Evolutionary conservation across 1,284 basidiomycete genomes (phyloP).

Genomic region (Boletus sp.): DNA sequence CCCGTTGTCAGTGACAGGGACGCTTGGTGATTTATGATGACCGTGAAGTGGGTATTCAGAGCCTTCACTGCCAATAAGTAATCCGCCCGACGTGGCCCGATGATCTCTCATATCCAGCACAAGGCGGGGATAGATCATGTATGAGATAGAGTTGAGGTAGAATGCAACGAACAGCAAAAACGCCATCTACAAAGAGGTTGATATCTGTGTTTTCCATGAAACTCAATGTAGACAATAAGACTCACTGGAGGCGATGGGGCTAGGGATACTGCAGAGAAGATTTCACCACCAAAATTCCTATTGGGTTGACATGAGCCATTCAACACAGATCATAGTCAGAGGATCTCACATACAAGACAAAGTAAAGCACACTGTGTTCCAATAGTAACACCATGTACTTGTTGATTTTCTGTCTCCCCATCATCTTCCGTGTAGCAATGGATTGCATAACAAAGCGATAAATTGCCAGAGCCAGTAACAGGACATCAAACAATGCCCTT

Average conservation of each 20-base stretch:
- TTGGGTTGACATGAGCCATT: background rate
- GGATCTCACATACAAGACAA: slow-evolving; percentile 14
- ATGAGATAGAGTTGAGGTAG: background rate
- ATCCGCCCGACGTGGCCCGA: background rate
- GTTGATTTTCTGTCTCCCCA: slow-evolving; percentile 15
- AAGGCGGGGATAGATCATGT: slow-evolving; percentile 12
- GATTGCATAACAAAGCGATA: slow-evolving; percentile 13
- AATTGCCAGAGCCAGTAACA: slow-evolving; percentile 14
- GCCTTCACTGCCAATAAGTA: background rate
- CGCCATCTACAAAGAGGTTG: background rate
- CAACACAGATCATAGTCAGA: background rate
- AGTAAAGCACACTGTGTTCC: slow-evolving; percentile 17
- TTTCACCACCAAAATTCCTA: slow-evolving; percentile 9
- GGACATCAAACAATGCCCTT: slow-evolving; percentile 5
- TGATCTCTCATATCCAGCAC: background rate
- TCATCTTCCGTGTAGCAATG: slow-evolving; percentile 4
- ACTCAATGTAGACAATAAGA: background rate
- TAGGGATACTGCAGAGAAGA: background rate
- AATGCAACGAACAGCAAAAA: background rate
- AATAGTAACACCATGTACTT: slow-evolving; percentile 16
- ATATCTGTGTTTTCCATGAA: background rate
- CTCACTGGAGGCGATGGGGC: background rate
- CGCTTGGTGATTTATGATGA: background rate
- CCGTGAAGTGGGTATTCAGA: background rate
- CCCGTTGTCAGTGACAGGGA: background rate